These are phyloP conservation scores for Hymenotorrendiella dingleyae DNA, from an alignment of 2,329 filamentous ascomycete species.

Conservation along the genomic window DNA sequence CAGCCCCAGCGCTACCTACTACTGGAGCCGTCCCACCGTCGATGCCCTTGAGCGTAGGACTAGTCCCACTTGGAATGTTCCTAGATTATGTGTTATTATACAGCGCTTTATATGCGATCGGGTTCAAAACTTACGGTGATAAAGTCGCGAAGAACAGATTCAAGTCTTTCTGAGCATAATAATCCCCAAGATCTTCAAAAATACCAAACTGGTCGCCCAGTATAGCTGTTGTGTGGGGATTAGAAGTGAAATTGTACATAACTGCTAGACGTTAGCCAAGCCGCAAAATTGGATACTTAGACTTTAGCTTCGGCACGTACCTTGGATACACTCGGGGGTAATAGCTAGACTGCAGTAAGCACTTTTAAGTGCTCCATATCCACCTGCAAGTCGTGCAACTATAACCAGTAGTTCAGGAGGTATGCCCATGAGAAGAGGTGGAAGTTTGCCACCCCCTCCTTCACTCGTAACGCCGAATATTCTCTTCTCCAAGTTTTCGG, in stretches of 20 bases:
- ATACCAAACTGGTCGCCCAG: constrained; percentile 40
- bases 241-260: constrained; percentile 34
- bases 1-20: constrained; percentile 28
- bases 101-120: no score
- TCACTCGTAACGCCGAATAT: constrained; percentile 17
- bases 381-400: no score
- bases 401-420: no score
- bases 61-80: constrained; percentile 34
- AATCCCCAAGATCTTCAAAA: constrained; percentile 47
- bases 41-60: constrained; percentile 34
- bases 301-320: no score
- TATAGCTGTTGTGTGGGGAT: no score
- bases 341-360: no score
- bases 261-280: no score
- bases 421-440: not conserved
- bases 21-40: constrained; percentile 35
- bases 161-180: constrained; percentile 44
- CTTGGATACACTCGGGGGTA: constrained; percentile 37
- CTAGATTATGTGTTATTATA: no score
- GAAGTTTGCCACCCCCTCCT: constrained; percentile 3
- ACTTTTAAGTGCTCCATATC: no score
- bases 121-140: no score
- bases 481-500: constrained; percentile 11
- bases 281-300: no score
- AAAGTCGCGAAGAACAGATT: constrained; percentile 32